phyloP scores from a whole-genome alignment of 805 yeast genomes.

The Metschnikowia vanudenii region DNA sequence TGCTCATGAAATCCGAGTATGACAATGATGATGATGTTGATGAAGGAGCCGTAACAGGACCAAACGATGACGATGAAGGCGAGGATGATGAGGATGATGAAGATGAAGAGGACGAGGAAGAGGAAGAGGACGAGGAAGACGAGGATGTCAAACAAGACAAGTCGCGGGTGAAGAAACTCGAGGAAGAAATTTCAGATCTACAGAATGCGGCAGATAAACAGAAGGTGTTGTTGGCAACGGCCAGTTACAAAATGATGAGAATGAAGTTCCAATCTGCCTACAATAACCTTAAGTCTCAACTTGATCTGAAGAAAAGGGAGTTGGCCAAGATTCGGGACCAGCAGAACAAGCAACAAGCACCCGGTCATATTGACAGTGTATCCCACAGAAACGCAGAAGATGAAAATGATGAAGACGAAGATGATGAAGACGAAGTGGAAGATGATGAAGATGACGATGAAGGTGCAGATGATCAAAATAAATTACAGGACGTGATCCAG shows the following conservation, averaged over 20 bases:
- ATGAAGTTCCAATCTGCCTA: constrained; percentile 83
- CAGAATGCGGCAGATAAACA: constrained; percentile 75
- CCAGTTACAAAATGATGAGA: constrained; percentile 79
- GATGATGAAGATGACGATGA: constrained; percentile 29
- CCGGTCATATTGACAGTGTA: not conserved
- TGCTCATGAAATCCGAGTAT: constrained; percentile 20
- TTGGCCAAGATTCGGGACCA: constrained; percentile 20
- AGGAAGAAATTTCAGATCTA: constrained; percentile 83
- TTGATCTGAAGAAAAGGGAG: constrained; percentile 59
- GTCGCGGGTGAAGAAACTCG: constrained; percentile 63
- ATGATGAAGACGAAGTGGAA: constrained; percentile 9
- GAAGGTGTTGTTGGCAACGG: constrained; percentile 65
- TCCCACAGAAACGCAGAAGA: constrained; percentile 9
- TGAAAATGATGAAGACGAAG: constrained; percentile 11
- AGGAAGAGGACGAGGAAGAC: constrained; percentile 50
- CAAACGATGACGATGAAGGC: constrained; percentile 17
- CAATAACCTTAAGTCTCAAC: constrained; percentile 71
- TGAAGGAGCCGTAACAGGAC: constrained; percentile 6
- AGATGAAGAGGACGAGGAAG: constrained; percentile 50
- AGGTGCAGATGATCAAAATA: constrained; percentile 13
- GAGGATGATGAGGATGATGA: constrained; percentile 42
- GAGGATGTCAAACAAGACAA: constrained; percentile 48
- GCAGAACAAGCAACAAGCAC: constrained; percentile 14
- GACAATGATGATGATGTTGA: constrained; percentile 15
- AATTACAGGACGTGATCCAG: not conserved